phyloP scores from a whole-genome alignment of 2,329 filamentous ascomycete species.

The Monosporascus sp. region DNA sequence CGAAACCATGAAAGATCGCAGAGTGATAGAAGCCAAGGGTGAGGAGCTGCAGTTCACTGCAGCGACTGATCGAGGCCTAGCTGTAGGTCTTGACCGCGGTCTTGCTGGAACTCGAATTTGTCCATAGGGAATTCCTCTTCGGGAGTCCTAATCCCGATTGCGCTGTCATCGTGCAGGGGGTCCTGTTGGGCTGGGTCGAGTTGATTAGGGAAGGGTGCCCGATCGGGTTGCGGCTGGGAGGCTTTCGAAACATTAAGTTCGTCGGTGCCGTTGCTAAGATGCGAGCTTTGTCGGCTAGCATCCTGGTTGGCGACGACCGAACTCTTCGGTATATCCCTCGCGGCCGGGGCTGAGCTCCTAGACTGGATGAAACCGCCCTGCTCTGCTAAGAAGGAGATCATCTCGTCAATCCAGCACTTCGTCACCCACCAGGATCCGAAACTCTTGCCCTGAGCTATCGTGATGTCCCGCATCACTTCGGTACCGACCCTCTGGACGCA shows the following conservation, averaged over 20 bases:
- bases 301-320: constrained; percentile 32
- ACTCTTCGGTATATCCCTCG: constrained; percentile 23
- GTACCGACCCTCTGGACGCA: constrained; percentile 72
- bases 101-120: constrained; percentile 47
- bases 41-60: constrained; percentile 1
- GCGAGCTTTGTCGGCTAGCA: constrained; percentile 29
- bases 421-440: constrained; percentile 94
- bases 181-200: constrained; percentile 40
- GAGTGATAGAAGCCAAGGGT: background rate
- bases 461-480: constrained; percentile 75
- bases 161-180: constrained; percentile 60
- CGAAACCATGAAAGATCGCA: background rate
- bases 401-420: constrained; percentile 93
- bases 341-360: constrained; percentile 31
- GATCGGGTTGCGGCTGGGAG: constrained; percentile 43
- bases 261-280: constrained; percentile 41
- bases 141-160: constrained; percentile 65
- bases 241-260: constrained; percentile 39
- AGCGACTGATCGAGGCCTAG: constrained; percentile 13
- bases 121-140: constrained; percentile 60
- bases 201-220: constrained; percentile 44
- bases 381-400: constrained; percentile 84
- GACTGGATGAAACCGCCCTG: constrained; percentile 80
- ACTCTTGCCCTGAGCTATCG: constrained; percentile 69
- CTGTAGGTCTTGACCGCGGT: constrained; percentile 30